Conservation (phyloP, 805 yeast species). For the Ogataea philodendri region DNA sequence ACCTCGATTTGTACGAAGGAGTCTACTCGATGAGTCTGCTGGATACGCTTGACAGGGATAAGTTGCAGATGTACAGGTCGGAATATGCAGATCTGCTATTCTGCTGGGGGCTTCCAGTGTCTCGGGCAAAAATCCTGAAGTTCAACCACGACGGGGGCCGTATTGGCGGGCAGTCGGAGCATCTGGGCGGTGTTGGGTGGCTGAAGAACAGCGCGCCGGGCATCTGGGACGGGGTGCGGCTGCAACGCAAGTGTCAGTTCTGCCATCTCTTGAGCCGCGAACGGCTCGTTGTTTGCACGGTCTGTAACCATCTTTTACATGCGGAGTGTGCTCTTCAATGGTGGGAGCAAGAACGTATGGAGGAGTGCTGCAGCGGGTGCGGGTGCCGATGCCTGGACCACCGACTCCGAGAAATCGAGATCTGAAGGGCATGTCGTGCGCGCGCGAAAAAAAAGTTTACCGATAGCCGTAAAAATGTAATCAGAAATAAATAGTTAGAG, state of each 20-base stretch:
- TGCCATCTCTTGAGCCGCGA: conserved; percentile 64
- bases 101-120: conserved; percentile 81
- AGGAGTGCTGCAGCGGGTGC: conserved; percentile 81
- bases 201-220: conserved; percentile 16
- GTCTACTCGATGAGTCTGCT: conserved; percentile 41
- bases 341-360: conserved; percentile 54
- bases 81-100: conserved; percentile 77
- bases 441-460: conserved; percentile 1
- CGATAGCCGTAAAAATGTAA: too few species aligned
- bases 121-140: conserved; percentile 74
- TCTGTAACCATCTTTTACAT: conserved; percentile 79
- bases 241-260: conserved; percentile 51
- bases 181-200: conserved; percentile 33
- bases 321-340: conserved; percentile 75
- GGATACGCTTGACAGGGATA: conserved; percentile 37
- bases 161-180: conserved; percentile 21
- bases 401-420: conserved; percentile 14
- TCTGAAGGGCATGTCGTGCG: conserved; percentile 7
- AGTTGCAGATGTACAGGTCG: conserved; percentile 47
- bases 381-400: conserved; percentile 64
- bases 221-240: conserved; percentile 19
- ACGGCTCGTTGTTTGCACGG: conserved; percentile 62
- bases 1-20: conserved; percentile 45
- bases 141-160: conserved; percentile 43
- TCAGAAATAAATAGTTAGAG: too few species aligned